Evolutionary conservation across 2,329 filamentous ascomycete genomes (phyloP).

Genomic region (Emmonsia crescens): DNA sequence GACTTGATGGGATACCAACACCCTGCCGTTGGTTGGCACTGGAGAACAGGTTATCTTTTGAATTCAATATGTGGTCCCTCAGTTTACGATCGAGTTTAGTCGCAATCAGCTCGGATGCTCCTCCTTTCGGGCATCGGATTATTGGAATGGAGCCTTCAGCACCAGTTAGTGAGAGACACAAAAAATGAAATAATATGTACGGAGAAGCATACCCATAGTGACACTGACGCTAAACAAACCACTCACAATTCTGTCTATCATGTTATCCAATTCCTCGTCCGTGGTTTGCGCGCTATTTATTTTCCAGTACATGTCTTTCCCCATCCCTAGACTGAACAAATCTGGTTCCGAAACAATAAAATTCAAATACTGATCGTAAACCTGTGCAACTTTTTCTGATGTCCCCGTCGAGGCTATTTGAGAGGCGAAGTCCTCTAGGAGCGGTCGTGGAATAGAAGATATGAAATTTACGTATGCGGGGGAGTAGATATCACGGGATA

Average conservation of each 20-base stretch:
- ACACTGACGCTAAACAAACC: constrained; percentile 96
- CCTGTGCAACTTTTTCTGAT: constrained; percentile 78
- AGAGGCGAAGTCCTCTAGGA: constrained; percentile 88
- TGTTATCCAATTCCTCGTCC: constrained; percentile 76
- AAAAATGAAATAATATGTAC: not conserved
- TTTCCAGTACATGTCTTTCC: constrained; percentile 90
- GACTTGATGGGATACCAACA: constrained; percentile 55
- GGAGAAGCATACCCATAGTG: constrained; percentile 65
- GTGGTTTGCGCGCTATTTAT: constrained; percentile 86
- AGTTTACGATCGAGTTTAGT: constrained; percentile 91
- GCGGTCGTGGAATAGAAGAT: constrained; percentile 76
- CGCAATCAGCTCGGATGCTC: constrained; percentile 86
- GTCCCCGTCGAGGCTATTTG: constrained; percentile 77
- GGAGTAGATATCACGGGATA: constrained; percentile 78
- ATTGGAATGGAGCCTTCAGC: constrained; percentile 75
- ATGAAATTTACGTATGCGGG: constrained; percentile 96
- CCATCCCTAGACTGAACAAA: constrained; percentile 86
- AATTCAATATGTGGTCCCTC: constrained; percentile 91
- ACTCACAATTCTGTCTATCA: constrained; percentile 85
- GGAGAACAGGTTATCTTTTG: constrained; percentile 94
- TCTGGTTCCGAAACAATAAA: constrained; percentile 95
- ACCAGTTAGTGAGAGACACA: constrained; percentile 17
- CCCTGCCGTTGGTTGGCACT: constrained; percentile 46
- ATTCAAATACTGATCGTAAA: constrained; percentile 95
- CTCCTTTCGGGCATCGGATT: constrained; percentile 85